Evolutionary conservation across 202 grass and related monocot species (phyloP).

Genomic region (Carex arenaria): DNA sequence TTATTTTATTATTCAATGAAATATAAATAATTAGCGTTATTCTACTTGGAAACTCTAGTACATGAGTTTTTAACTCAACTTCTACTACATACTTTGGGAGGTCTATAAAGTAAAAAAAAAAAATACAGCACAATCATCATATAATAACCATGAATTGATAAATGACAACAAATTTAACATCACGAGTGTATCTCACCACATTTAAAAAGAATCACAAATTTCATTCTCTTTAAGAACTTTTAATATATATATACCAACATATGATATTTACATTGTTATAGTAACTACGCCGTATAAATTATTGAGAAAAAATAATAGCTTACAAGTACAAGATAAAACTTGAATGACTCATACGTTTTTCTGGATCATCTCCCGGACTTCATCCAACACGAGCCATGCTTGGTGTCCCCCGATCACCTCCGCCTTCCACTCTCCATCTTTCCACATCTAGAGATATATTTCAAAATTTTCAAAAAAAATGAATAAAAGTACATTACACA

Average conservation of each 20-base stretch:
- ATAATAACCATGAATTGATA: no score
- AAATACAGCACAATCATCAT: no score
- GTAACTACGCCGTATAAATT: neutral
- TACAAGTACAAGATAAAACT: neutral
- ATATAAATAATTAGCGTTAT: no score
- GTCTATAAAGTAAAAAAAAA: no score
- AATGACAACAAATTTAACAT: no score
- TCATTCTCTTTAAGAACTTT: neutral
- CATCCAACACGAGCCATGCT: slow-evolving; percentile 95
- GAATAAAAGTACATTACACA: neutral
- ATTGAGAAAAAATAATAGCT: neutral
- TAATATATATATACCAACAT: neutral
- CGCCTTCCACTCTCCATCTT: slow-evolving; percentile 81
- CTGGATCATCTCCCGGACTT: slow-evolving; percentile 92
- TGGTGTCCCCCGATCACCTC: slow-evolving; percentile 93
- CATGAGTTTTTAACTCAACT: no score
- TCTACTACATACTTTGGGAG: no score
- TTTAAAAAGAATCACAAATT: neutral
- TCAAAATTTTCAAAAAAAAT: neutral
- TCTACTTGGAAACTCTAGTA: no score
- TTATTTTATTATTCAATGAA: no score
- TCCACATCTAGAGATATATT: slow-evolving; percentile 62
- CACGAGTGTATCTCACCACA: neutral
- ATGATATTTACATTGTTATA: slow-evolving; percentile 18
- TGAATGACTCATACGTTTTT: slow-evolving; percentile 47